Evolutionary conservation across 495 filamentous ascomycete species (phyloP), one percentile per base, ranked within the genome.

Genomic region (Hypoxylon lienhwacheense): DNA sequence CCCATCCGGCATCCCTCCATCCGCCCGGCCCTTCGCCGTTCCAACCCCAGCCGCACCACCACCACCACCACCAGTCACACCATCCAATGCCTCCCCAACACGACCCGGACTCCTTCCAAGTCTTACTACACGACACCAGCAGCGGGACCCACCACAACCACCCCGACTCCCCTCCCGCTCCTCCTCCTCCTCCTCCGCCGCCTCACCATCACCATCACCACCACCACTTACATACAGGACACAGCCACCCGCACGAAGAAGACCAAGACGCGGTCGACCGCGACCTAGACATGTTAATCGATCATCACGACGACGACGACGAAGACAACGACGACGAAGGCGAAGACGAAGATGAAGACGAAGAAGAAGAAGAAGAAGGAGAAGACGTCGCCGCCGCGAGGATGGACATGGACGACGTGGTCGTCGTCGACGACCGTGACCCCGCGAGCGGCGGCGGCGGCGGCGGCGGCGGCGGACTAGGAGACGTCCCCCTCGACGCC

Each of bases 271-370:
- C 73, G 1, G 69, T 74, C 26, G 69, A 79, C 47, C 67, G 67
- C 25, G 77, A 80, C 55, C 54, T 81, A 36, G 76, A 78, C 46
- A 79, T 81, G 79, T 47, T 81, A 20, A 77, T 81, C 44, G 75
- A 77, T 29, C 63, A 67, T 34, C 53, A 50, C 20, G 56, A 63
- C 11, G 65, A 56, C 22, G 67, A n/a, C n/a, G n/a, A n/a, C n/a
- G n/a, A n/a, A n/a, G n/a, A 41, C 1, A 12, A 21, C 12, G 37
- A 41, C 21, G 37, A 26, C 4, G n/a, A 17, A 3, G 12, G 10
- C 21, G 5, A 20, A 14, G 26, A 34, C 19, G 6, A 14, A n/a
- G 67, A n/a, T n/a, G n/a, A n/a, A n/a, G n/a, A n/a, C n/a, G n/a
- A 41, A 0, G 21, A 21, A 5, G 37, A 41, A 11, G 37, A 26